A percentile compares a stretch with the other conserved stretches of the same genome.
phyloP scores from a whole-genome alignment of 768 basidiomycete species.

The Cubamyces lactineus region DNA sequence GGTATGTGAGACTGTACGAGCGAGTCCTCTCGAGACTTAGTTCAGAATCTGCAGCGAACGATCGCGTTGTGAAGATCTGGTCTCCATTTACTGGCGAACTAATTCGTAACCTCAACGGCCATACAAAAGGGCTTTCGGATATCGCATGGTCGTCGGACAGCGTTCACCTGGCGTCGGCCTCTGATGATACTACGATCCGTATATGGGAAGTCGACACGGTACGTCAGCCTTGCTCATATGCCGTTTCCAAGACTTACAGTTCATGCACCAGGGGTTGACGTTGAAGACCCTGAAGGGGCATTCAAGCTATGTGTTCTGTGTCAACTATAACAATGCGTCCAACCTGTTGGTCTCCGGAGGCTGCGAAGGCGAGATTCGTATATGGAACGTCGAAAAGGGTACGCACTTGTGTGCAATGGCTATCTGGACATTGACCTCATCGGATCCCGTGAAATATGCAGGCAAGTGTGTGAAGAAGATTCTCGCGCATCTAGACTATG shows the following conservation, averaged over 20 bases:
- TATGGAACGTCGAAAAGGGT: slow-evolving; percentile 92
- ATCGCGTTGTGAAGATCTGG: slow-evolving; percentile 82
- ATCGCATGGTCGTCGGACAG: slow-evolving; percentile 89
- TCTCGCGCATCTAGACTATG: slow-evolving; percentile 92
- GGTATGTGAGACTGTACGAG: slow-evolving; percentile 49
- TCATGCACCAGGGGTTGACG: slow-evolving; percentile 57
- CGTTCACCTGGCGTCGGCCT: slow-evolving; percentile 83
- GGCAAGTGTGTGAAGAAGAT: slow-evolving; percentile 86
- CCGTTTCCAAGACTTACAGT: no score
- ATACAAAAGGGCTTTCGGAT: slow-evolving; percentile 85
- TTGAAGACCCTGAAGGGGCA: slow-evolving; percentile 80
- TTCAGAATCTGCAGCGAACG: slow-evolving; percentile 56
- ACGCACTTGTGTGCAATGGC: slow-evolving; percentile 20
- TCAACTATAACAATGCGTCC: slow-evolving; percentile 88
- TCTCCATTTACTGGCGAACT: slow-evolving; percentile 79
- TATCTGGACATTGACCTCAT: background rate
- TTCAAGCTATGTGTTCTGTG: slow-evolving; percentile 85
- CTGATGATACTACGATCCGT: slow-evolving; percentile 87
- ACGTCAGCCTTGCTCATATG: slow-evolving; percentile 32
- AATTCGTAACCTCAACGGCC: slow-evolving; percentile 72
- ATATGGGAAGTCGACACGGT: slow-evolving; percentile 89
- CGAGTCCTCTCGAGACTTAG: background rate
- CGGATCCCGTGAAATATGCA: slow-evolving; percentile 33
- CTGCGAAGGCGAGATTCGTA: slow-evolving; percentile 88
- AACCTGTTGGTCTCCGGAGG: slow-evolving; percentile 91